A percentile compares a stretch with the other conserved stretches of the same genome.
These are phyloP conservation scores for Alternaria ventricosa DNA, from an alignment of 2,329 filamentous ascomycete genomes.

Conservation along the genomic window DNA sequence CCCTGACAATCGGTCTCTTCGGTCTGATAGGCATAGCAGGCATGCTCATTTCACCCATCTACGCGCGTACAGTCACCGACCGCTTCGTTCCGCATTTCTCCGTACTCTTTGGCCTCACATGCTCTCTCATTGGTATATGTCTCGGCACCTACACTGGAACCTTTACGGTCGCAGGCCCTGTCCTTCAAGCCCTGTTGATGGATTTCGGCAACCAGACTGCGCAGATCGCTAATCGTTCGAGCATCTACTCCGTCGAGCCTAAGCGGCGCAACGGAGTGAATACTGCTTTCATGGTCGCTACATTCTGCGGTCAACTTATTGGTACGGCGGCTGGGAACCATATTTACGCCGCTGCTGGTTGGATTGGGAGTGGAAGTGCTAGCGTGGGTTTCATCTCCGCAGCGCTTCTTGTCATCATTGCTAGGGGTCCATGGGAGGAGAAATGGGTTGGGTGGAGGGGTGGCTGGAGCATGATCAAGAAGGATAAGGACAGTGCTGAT, in stretches of 20 bases:
- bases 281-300: conserved; percentile 80
- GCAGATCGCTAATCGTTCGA: conserved; percentile 74
- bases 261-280: conserved; percentile 78
- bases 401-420: conserved; percentile 56
- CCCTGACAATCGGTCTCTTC: conserved; percentile 76
- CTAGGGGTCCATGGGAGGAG: conserved; percentile 63
- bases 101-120: conserved; percentile 66
- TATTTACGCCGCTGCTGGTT: conserved; percentile 63
- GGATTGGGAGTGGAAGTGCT: conserved; percentile 63
- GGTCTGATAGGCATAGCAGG: conserved; percentile 76
- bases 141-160: conserved; percentile 73
- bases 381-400: conserved; percentile 62
- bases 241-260: conserved; percentile 74
- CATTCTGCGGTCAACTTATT: conserved; percentile 76
- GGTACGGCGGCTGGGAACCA: conserved; percentile 64
- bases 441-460: conserved; percentile 68
- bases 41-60: conserved; percentile 72
- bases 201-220: conserved; percentile 76
- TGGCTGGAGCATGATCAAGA: conserved; percentile 60
- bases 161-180: conserved; percentile 71
- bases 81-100: conserved; percentile 71
- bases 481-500: conserved; percentile 49
- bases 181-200: conserved; percentile 73
- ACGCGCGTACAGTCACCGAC: conserved; percentile 74
- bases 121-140: conserved; percentile 66